phyloP scores from a whole-genome alignment of 2,329 filamentous ascomycete species.

The Colletotrichum zoysiae region DNA sequence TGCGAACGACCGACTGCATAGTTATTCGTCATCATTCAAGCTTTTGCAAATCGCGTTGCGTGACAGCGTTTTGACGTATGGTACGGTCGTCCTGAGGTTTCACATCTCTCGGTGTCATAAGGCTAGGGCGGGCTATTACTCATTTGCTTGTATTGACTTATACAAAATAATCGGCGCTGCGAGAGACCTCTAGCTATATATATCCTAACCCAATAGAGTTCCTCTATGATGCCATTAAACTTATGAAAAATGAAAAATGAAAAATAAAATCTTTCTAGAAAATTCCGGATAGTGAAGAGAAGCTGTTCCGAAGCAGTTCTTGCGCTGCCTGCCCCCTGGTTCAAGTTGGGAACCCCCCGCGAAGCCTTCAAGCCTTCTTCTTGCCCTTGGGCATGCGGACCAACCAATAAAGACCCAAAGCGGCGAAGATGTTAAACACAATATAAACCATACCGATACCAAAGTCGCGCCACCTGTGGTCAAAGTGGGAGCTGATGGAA shows the following conservation, averaged over 20 bases:
- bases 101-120: neutral
- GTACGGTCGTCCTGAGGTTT: too few relatives aligned
- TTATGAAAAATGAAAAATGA: neutral
- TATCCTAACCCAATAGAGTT: neutral
- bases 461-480: conserved; percentile 66
- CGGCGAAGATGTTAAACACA: conserved; percentile 61
- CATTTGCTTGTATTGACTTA: conserved; percentile 1
- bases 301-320: neutral
- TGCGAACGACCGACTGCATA: too few relatives aligned
- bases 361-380: conserved; percentile 24
- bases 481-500: conserved; percentile 58
- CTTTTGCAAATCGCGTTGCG: neutral
- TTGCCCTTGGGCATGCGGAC: conserved; percentile 50
- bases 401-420: conserved; percentile 63
- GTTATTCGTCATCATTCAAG: neutral
- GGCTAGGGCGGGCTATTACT: neutral
- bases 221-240: conserved; percentile 5
- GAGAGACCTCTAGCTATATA: conserved; percentile 2
- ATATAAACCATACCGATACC: conserved; percentile 67
- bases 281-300: neutral
- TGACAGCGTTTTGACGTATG: neutral
- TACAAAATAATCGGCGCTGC: neutral
- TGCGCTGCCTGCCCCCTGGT: neutral
- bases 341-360: neutral
- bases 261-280: neutral